A percentile compares a stretch with the other conserved stretches of the same genome.
Evolutionary conservation across 1,284 basidiomycete species (phyloP).

Genomic region (Leccinum ponderosum): DNA sequence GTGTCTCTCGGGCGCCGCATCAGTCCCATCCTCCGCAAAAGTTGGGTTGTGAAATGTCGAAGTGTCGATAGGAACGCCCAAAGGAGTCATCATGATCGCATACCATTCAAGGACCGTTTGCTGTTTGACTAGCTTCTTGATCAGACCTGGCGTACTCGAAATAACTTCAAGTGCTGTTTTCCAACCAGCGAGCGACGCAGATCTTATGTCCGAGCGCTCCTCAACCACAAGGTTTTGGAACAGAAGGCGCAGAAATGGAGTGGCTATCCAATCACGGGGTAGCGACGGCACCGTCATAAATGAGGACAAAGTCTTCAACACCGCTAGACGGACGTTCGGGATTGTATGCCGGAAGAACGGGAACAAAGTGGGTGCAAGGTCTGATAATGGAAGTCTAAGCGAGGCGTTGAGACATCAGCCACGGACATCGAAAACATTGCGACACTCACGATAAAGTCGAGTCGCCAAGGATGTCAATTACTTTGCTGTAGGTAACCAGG

Average conservation of each 20-base stretch:
- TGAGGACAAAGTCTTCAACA: slow-evolving; percentile 86
- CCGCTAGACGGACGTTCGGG: slow-evolving; percentile 88
- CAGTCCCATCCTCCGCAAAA: slow-evolving; percentile 44
- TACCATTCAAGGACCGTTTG: slow-evolving; percentile 79
- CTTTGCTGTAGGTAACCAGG: slow-evolving; percentile 78
- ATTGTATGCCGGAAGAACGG: slow-evolving; percentile 99
- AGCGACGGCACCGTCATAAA: slow-evolving; percentile 83
- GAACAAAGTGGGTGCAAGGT: slow-evolving; percentile 86
- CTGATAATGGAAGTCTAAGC: slow-evolving; percentile 69
- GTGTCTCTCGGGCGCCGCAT: slow-evolving; percentile 63
- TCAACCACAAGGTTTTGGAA: slow-evolving; percentile 97
- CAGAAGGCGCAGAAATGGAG: slow-evolving; percentile 79
- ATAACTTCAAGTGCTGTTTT: slow-evolving; percentile 65
- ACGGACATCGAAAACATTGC: slow-evolving; percentile 6
- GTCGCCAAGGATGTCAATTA: slow-evolving; percentile 76
- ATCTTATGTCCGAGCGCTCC: slow-evolving; percentile 84
- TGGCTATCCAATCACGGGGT: slow-evolving; percentile 81
- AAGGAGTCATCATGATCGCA: slow-evolving; percentile 86
- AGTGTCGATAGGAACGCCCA: slow-evolving; percentile 80
- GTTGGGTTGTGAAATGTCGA: slow-evolving; percentile 71
- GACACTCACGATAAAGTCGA: slow-evolving; percentile 63
- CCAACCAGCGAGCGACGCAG: slow-evolving; percentile 82
- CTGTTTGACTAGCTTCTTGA: slow-evolving; percentile 54
- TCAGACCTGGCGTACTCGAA: slow-evolving; percentile 44
- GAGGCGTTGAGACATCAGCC: slow-evolving; percentile 6